Base-by-base conservation (phyloP, 352 stramenopile species). In the Sclerospora graminicola region DNA sequence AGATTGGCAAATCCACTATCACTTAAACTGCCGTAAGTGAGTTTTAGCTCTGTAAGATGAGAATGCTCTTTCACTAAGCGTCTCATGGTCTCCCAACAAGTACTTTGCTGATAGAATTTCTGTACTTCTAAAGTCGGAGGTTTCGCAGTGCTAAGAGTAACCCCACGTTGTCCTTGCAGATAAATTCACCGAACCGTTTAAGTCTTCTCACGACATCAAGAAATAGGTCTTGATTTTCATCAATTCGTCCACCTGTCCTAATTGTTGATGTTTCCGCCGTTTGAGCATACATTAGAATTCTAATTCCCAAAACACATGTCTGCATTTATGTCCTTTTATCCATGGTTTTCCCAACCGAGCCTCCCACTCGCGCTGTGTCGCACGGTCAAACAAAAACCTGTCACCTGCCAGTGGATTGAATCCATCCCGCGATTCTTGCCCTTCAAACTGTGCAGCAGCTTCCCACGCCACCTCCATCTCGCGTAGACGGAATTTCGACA, bases 71-170 rank as follows among this genome's bases (percentile, higher is more conserved):
- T 45, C 8, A 83, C 51, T 18, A 83, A 46, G 4, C 29, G 47
- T 8, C 39, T 36, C 38, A 63, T 63, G 9, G 59, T 82, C n/a
- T 44, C 40, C 60, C 59, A 69, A 34, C 41, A 69, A 9, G 49
- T 85, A 68, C 56, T 75, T 13, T 67, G 70, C 29, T 90, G 72
- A 24, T 90, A 75, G 4, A 90, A 52, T 46, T 90, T 73, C 8
- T 88, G 60, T 21, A 75, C 58, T n/a, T n/a, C n/a, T n/a, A n/a
- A n/a, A n/a, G n/a, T 10, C 41, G 53, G 18, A 90, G 63, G 1
- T 32, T 36, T 10, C 43, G 45, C 16, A n/a, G n/a, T n/a, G n/a
- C n/a, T n/a, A 69, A 34, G 19, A 90, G 56, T 19, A 74, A 48
- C 36, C 47, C 30, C 23, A 63, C 45, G 40, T 84, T 88, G 13